Evolutionary conservation across 495 filamentous ascomycete species (phyloP).

Genomic region (Lophiostoma macrostomum): DNA sequence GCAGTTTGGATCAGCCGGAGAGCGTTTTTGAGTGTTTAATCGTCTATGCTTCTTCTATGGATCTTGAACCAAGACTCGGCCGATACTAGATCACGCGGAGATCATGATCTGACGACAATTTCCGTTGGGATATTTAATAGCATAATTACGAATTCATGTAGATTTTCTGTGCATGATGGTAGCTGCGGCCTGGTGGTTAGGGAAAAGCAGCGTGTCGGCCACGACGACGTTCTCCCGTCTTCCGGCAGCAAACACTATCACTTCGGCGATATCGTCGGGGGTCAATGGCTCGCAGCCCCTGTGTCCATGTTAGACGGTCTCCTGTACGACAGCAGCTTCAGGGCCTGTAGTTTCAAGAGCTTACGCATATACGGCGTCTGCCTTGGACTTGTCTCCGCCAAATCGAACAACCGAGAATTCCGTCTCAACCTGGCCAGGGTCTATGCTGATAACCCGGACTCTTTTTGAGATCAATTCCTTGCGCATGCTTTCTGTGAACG

Average conservation of each 20-base stretch:
- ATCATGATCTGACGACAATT: too few relatives aligned
- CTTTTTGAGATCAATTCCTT: constrained; percentile 84
- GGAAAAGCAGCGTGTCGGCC: constrained; percentile 87
- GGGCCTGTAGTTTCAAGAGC: background rate
- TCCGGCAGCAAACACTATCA: constrained; percentile 84
- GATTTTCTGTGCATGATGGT: too few relatives aligned
- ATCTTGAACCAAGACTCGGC: too few relatives aligned
- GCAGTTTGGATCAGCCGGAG: too few relatives aligned
- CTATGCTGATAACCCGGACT: constrained; percentile 86
- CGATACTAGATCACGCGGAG: too few relatives aligned
- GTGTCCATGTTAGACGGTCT: background rate
- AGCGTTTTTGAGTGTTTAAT: too few relatives aligned
- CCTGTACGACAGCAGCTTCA: background rate
- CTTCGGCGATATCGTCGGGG: constrained; percentile 90
- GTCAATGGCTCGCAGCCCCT: constrained; percentile 80
- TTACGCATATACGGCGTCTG: constrained; percentile 78
- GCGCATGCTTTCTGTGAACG: constrained; percentile 82
- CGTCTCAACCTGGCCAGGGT: constrained; percentile 97
- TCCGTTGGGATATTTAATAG: too few relatives aligned
- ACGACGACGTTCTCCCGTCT: constrained; percentile 92
- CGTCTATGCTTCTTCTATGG: too few relatives aligned
- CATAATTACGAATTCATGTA: too few relatives aligned
- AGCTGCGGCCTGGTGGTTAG: constrained; percentile 92
- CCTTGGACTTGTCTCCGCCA: constrained; percentile 89
- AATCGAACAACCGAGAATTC: constrained; percentile 93